phyloP scores from a whole-genome alignment of 1,139 yeast genomes.

The Geotrichum cucujoidarum region DNA sequence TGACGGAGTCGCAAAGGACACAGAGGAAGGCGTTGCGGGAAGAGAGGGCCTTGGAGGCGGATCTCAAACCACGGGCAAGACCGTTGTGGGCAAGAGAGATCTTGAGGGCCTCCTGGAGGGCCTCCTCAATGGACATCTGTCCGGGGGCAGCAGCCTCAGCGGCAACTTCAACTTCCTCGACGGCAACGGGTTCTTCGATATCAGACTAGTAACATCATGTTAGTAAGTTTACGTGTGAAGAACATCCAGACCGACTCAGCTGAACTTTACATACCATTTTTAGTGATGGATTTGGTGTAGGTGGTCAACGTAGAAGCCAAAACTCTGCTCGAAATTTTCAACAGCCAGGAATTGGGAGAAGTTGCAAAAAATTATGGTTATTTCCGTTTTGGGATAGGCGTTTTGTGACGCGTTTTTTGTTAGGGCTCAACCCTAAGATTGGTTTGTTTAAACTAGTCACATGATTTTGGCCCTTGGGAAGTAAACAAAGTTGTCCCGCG shows the following conservation, averaged over 20 bases:
- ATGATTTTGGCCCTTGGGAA: background rate
- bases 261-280: slow-evolving; percentile 3
- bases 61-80: slow-evolving; percentile 99
- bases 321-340: background rate
- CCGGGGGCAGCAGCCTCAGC: slow-evolving; percentile 70
- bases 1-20: slow-evolving; percentile 97
- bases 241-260: background rate
- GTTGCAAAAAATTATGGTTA: too few species aligned
- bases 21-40: slow-evolving; percentile 97
- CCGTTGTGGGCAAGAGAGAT: slow-evolving; percentile 98
- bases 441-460: background rate
- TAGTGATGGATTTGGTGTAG: background rate
- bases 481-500: background rate
- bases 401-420: too few species aligned
- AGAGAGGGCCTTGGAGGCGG: slow-evolving; percentile 93
- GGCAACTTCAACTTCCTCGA: slow-evolving; percentile 80
- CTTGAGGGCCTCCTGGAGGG: slow-evolving; percentile 96
- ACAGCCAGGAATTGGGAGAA: too few species aligned
- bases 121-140: slow-evolving; percentile 95
- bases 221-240: background rate
- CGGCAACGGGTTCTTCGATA: slow-evolving; percentile 39
- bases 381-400: too few species aligned
- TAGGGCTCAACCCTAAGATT: slow-evolving; percentile 5
- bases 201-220: slow-evolving; percentile 36
- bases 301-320: background rate